Evolutionary conservation across 1,284 basidiomycete genomes (phyloP).

Genomic region (Stygiomarasmius scandens): DNA sequence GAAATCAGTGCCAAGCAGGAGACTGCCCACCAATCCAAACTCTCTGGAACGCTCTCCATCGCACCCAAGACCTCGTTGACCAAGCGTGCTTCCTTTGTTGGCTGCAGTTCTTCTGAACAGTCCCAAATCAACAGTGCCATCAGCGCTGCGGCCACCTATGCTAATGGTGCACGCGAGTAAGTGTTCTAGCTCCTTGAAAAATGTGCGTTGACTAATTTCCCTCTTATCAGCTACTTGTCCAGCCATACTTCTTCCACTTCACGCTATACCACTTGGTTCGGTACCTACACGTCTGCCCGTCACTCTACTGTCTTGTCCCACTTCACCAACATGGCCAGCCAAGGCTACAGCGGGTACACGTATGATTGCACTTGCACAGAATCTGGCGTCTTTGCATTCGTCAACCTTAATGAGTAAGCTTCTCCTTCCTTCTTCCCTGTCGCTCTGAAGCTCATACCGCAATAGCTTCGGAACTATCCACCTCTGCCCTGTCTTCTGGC

Average conservation of each 20-base stretch:
- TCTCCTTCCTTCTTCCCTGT: neutral
- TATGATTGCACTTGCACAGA: slow-evolving; percentile 51
- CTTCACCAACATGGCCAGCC: slow-evolving; percentile 38
- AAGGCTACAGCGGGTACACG: slow-evolving; percentile 35
- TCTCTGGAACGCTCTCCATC: slow-evolving; percentile 39
- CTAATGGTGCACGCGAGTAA: slow-evolving; percentile 33
- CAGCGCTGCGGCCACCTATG: slow-evolving; percentile 43
- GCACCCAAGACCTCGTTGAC: slow-evolving; percentile 21
- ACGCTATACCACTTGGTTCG: slow-evolving; percentile 54
- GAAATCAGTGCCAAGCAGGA: slow-evolving; percentile 35
- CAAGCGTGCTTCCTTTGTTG: slow-evolving; percentile 41
- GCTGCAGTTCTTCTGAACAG: slow-evolving; percentile 44
- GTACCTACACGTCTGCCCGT: slow-evolving; percentile 40
- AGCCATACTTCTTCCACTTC: slow-evolving; percentile 36
- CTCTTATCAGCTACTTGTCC: slow-evolving; percentile 30
- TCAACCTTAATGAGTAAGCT: slow-evolving; percentile 40
- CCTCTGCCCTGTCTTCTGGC: slow-evolving; percentile 54
- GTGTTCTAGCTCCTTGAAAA: slow-evolving; percentile 29
- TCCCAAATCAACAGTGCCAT: slow-evolving; percentile 37
- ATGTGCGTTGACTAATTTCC: too few relatives aligned
- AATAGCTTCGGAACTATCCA: slow-evolving; percentile 42
- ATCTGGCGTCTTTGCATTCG: slow-evolving; percentile 46
- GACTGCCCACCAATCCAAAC: slow-evolving; percentile 27
- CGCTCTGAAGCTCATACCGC: neutral
- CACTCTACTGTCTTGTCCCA: slow-evolving; percentile 43